Evolutionary conservation across 2,329 filamentous ascomycete genomes (phyloP).

Genomic region (Diaporthe nobilis): DNA sequence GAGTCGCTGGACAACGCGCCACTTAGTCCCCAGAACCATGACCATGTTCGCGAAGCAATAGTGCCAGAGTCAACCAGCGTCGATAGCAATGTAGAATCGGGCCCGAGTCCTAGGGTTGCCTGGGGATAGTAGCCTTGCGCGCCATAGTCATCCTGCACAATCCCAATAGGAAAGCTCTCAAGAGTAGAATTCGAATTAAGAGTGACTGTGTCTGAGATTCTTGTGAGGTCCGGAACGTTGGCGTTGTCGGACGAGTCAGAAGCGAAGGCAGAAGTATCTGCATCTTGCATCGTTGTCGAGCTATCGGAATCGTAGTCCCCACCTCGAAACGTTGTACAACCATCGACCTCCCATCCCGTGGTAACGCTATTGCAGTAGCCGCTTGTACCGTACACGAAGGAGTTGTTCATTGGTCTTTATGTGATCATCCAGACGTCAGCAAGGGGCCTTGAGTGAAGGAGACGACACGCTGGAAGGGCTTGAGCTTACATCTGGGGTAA

Average conservation of each 20-base stretch:
- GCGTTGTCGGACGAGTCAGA: background rate
- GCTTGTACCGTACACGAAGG: conserved; percentile 4
- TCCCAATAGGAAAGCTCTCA: background rate
- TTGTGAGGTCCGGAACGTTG: background rate
- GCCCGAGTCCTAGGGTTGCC: background rate
- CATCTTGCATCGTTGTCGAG: background rate
- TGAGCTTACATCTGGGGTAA: background rate
- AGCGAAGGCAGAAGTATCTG: background rate
- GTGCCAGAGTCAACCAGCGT: background rate
- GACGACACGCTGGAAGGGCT: background rate
- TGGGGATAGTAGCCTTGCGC: conserved; percentile 3
- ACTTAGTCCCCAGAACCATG: background rate
- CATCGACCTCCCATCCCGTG: background rate
- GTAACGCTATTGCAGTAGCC: conserved; percentile 5
- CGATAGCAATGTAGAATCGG: background rate
- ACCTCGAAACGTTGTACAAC: background rate
- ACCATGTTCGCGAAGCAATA: conserved; percentile 7
- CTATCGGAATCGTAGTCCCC: background rate
- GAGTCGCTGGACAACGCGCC: background rate
- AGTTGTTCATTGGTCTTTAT: background rate
- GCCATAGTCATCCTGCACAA: background rate
- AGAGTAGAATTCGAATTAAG: background rate
- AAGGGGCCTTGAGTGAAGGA: background rate
- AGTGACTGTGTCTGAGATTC: background rate
- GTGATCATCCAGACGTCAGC: background rate